phyloP scores from a whole-genome alignment of 805 yeast genomes.

The Wickerhamomyces queroliae region DNA sequence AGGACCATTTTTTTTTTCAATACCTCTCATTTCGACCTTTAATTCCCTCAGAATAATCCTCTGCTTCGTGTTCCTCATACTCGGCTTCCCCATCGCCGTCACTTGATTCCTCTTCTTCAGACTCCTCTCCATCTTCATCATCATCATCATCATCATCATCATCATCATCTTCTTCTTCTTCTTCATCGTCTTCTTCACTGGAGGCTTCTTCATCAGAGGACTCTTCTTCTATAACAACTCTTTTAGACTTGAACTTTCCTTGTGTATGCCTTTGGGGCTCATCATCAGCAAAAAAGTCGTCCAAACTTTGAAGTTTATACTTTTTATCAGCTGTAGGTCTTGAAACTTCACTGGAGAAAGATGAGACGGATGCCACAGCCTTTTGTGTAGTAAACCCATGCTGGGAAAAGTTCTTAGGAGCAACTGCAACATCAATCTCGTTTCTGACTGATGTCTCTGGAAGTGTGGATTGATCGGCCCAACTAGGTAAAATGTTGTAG shows the following conservation, averaged over 20 bases:
- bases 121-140: slow-evolving; percentile 5
- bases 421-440: slow-evolving; percentile 34
- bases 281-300: slow-evolving; percentile 71
- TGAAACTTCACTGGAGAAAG: slow-evolving; percentile 1
- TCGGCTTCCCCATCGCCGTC: slow-evolving; percentile 5
- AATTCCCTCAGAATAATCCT: not conserved
- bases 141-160: slow-evolving; percentile 17
- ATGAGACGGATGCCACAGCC: not conserved
- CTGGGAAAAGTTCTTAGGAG: slow-evolving; percentile 21
- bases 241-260: slow-evolving; percentile 9
- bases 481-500: slow-evolving; percentile 30
- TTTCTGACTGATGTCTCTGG: slow-evolving; percentile 31
- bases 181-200: slow-evolving; percentile 22
- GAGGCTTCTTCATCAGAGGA: slow-evolving; percentile 23
- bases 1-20: too few relatives aligned
- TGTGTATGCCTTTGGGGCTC: slow-evolving; percentile 17
- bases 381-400: slow-evolving; percentile 25
- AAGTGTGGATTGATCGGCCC: slow-evolving; percentile 34
- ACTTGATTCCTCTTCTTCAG: slow-evolving; percentile 10
- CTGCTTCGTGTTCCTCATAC: too few relatives aligned
- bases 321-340: slow-evolving; percentile 24
- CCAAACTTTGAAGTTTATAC: slow-evolving; percentile 70
- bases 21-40: not conserved
- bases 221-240: slow-evolving; percentile 20
- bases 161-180: slow-evolving; percentile 24